Percentiles rank a stretch among this genome's conserved stretches.
These are phyloP conservation scores for Nymphaea thermarum DNA, from an alignment of 164 flowering plant genomes.

Conservation along the genomic window DNA sequence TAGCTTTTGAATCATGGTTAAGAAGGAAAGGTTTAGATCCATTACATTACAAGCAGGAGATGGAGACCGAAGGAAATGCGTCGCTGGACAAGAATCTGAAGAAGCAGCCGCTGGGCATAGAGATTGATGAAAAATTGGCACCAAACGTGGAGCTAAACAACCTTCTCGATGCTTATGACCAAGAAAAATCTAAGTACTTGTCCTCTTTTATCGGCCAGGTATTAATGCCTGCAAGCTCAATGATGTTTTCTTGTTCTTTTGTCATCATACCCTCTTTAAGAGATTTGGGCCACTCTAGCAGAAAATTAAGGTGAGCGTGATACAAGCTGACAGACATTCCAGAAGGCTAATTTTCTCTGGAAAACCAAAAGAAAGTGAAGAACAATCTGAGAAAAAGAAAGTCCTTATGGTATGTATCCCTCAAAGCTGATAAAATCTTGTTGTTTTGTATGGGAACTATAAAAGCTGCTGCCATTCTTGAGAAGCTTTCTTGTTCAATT, in stretches of 20 bases:
- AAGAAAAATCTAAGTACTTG: constrained; percentile 69
- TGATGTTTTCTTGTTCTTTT: not conserved
- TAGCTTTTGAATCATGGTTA: constrained; percentile 94
- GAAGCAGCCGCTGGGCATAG: not conserved
- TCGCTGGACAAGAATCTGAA: constrained; percentile 11
- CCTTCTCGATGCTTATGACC: constrained; percentile 66
- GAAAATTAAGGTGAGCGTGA: constrained; percentile 56
- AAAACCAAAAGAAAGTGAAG: constrained; percentile 50
- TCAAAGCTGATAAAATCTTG: not conserved
- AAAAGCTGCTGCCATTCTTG: too few relatives aligned
- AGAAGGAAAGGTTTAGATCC: constrained; percentile 74
- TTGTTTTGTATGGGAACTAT: too few relatives aligned
- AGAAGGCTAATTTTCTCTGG: constrained; percentile 68
- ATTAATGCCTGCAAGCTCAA: constrained; percentile 6
- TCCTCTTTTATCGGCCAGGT: constrained; percentile 94
- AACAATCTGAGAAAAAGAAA: constrained; percentile 53
- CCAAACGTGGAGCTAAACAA: constrained; percentile 61
- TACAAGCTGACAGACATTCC: constrained; percentile 57
- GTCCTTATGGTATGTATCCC: constrained; percentile 64
- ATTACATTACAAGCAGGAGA: constrained; percentile 44
- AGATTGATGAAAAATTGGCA: constrained; percentile 23
- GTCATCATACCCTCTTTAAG: not conserved
- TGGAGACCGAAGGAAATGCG: constrained; percentile 15
- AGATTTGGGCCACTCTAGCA: constrained; percentile 16
- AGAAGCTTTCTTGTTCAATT: too few relatives aligned